Evolutionary conservation across 805 yeast species (phyloP), one percentile per base, ranked within the genome.

Genomic region (Teunomyces barrocoloradensis): DNA sequence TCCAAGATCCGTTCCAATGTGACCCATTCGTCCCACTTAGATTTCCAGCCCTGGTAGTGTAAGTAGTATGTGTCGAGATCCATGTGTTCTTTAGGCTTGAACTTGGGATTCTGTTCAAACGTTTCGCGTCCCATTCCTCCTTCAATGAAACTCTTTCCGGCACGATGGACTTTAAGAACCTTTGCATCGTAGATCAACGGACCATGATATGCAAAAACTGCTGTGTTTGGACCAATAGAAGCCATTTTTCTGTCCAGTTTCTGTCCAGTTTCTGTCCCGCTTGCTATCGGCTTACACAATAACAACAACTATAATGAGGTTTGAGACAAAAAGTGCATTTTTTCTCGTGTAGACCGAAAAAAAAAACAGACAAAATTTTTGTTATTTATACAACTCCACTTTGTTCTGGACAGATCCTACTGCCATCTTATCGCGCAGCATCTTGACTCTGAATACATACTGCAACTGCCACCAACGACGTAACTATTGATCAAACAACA

Each of bases 11-110:
- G 69, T 34, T 80, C 83, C 6, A 67, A 65, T 1, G 79, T 77
- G 1, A 92, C 92, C 99, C 99, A 92, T 65, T 92, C 99, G 62
- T 92, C 98, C 96, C 97, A 92, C 49, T 90, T 83, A 13, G 84
- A 67, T 59, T 91, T 92, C 99, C 99, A 92, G 2, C 99, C 98
- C 55, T 85, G 86, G 66, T 92, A 92, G 61, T 94, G 99, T 13
- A 92, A 80, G 54, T 74, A 83, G 65, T 82, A 91, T 27, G 82
- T 60, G 40, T 63, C 55, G n/a, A 52, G 47, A 4, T 59, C 64
- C 30, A 65, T 51, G n/a, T 58, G 57, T 12, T 54, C 61, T 11
- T 67, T 69, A 34, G 63, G 50, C 13, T 59, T 57, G 51, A 57
- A 53, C 38, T 57, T 60, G 23, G 58, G 57, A 38, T 56, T 53